phyloP scores from a whole-genome alignment of 2,329 filamentous ascomycete genomes.

The Aureobasidium sp. region DNA sequence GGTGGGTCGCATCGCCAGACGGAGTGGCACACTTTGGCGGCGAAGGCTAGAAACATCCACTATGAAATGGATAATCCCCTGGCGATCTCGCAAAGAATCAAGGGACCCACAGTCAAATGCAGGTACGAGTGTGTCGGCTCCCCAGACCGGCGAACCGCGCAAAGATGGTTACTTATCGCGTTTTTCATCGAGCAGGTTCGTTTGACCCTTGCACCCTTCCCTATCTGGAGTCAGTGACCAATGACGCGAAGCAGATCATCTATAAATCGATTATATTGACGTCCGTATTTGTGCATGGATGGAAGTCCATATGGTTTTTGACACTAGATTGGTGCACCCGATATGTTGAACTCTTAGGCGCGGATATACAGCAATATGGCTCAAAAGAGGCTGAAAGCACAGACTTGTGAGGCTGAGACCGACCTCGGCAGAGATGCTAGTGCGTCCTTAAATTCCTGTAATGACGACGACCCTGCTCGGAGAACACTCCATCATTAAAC shows the following conservation, averaged over 20 bases:
- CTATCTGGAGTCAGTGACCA: not conserved
- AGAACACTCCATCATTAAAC: not conserved
- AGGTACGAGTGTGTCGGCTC: slow-evolving; percentile 2
- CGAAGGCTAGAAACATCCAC: not conserved
- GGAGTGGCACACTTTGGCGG: not conserved
- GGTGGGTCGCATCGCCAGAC: not conserved
- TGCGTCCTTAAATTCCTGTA: not conserved
- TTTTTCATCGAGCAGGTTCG: not conserved
- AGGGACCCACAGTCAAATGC: not conserved
- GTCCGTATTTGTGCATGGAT: not conserved
- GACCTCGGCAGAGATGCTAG: not conserved
- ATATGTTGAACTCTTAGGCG: not conserved
- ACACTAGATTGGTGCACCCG: not conserved
- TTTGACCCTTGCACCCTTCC: not conserved
- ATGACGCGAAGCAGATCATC: not conserved
- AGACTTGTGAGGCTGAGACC: not conserved
- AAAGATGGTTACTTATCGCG: not conserved
- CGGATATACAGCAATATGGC: not conserved
- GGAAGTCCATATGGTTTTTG: too few relatives aligned
- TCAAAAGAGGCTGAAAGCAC: not conserved
- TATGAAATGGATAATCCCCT: not conserved
- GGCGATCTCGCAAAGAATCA: not conserved
- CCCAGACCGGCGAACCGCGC: not conserved
- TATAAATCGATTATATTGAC: not conserved
- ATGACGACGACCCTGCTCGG: not conserved